Conservation (phyloP, 2,329 filamentous ascomycete species). For the Nakataea oryzae region DNA sequence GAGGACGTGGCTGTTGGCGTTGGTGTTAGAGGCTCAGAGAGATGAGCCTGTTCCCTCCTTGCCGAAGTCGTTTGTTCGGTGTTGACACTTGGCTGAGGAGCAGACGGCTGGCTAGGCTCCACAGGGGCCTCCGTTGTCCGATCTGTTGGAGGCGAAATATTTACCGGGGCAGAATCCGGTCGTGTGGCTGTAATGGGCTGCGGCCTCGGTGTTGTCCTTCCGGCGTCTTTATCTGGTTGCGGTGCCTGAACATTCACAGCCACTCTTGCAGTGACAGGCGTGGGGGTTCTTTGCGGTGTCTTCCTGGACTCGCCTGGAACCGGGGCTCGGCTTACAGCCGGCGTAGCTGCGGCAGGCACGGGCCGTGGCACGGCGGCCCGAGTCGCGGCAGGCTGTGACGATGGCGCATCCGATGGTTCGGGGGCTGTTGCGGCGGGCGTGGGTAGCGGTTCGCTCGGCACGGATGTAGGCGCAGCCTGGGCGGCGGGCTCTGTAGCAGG, state of each 20-base stretch:
- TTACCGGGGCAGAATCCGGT: neutral
- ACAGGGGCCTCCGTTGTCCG: too few relatives aligned
- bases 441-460: neutral
- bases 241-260: neutral
- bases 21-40: neutral
- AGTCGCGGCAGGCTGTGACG: neutral
- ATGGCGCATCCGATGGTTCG: neutral
- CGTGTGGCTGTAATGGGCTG: neutral
- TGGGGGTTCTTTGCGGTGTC: neutral
- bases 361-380: neutral
- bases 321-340: neutral
- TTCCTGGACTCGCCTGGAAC: neutral
- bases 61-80: neutral
- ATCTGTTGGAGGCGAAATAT: neutral
- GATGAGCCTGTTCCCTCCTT: neutral
- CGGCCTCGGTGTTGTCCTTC: neutral
- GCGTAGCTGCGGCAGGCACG: too few relatives aligned
- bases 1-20: neutral
- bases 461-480: neutral
- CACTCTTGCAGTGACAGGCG: neutral
- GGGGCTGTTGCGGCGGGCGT: neutral
- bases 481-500: constrained; percentile 1
- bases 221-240: neutral
- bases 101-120: neutral
- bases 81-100: neutral